phyloP scores from a whole-genome alignment of 495 filamentous ascomycete genomes.

The Penicillium diatomitis region DNA sequence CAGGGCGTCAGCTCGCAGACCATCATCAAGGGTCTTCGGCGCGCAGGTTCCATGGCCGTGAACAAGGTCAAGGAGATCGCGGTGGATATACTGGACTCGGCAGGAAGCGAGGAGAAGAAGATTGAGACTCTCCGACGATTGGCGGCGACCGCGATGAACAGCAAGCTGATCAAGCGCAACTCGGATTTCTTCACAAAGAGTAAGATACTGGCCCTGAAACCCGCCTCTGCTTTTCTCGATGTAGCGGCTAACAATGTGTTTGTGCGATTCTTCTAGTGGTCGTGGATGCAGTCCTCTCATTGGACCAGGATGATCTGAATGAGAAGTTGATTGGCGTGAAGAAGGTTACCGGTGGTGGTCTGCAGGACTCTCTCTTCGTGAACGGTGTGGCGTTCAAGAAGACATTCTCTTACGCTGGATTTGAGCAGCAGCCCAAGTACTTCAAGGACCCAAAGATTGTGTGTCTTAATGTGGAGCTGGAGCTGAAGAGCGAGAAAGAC shows the following conservation, averaged over 20 bases:
- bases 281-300: constrained; percentile 90
- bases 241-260: background rate
- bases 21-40: constrained; percentile 91
- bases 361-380: constrained; percentile 94
- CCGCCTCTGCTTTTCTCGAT: background rate
- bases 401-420: constrained; percentile 97
- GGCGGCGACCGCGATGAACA: constrained; percentile 97
- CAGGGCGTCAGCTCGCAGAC: constrained; percentile 95
- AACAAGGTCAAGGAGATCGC: constrained; percentile 99
- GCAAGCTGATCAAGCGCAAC: constrained; percentile 97
- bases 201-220: constrained; percentile 30
- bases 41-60: constrained; percentile 83
- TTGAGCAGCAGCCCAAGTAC: constrained; percentile 96
- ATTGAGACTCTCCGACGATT: constrained; percentile 83
- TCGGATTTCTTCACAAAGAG: constrained; percentile 96
- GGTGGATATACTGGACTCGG: constrained; percentile 54
- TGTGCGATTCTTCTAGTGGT: constrained; percentile 56
- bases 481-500: constrained; percentile 97
- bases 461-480: constrained; percentile 93
- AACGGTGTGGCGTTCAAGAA: constrained; percentile 99
- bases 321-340: constrained; percentile 97
- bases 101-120: constrained; percentile 63
- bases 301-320: constrained; percentile 95
- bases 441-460: constrained; percentile 92
- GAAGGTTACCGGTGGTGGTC: constrained; percentile 91